These are phyloP conservation scores for Sarocladium kiliense DNA, from an alignment of 2,329 filamentous ascomycete species.

Conservation along the genomic window DNA sequence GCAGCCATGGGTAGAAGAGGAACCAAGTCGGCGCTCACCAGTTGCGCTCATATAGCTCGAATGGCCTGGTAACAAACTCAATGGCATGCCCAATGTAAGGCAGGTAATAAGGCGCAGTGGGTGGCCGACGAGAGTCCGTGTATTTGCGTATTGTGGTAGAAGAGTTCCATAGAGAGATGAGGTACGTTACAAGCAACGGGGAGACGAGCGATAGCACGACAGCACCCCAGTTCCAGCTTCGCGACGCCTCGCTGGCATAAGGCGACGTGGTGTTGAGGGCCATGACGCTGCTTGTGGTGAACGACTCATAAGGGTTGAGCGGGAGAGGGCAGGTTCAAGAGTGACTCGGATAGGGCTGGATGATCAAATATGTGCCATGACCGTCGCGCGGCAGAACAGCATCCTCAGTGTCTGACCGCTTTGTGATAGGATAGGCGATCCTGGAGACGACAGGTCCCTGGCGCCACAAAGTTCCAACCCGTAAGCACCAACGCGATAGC, in stretches of 20 bases:
- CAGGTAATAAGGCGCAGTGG: background rate
- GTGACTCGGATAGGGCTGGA: too few relatives aligned
- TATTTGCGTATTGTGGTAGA: background rate
- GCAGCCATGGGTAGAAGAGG: background rate
- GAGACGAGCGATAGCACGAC: background rate
- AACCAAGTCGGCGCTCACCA: background rate
- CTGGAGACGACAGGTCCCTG: background rate
- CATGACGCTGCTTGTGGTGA: background rate
- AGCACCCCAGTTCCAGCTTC: background rate
- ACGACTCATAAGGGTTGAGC: too few relatives aligned
- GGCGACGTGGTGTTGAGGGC: background rate
- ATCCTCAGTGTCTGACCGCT: background rate
- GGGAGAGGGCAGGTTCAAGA: too few relatives aligned
- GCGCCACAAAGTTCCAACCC: background rate
- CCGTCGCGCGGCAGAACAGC: background rate
- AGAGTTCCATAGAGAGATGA: background rate
- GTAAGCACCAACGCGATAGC: background rate
- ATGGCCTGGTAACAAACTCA: background rate
- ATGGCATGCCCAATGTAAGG: constrained; percentile 5
- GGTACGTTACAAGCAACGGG: background rate
- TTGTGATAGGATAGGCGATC: background rate
- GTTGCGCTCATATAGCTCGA: background rate
- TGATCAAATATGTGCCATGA: too few relatives aligned
- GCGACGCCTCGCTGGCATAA: background rate
- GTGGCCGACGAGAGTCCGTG: background rate